Conservation (phyloP, 495 filamentous ascomycete species). For the Neurospora sp. region DNA sequence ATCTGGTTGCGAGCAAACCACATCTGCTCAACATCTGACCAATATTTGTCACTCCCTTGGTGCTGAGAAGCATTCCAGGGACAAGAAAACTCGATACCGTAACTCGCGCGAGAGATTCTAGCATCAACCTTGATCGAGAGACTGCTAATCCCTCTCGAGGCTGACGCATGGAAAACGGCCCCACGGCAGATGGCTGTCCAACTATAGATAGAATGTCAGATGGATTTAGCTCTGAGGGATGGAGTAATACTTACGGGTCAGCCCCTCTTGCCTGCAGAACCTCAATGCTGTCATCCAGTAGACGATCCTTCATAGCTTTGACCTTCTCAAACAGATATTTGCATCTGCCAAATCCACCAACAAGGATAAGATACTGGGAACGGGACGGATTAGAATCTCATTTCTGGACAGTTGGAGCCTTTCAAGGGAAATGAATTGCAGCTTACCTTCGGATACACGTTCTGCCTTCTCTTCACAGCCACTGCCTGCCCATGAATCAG, state of each 20-base stretch:
- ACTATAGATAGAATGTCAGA: background rate
- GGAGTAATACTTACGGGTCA: background rate
- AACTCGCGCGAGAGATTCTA: constrained; percentile 1
- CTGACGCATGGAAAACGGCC: background rate
- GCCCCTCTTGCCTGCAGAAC: constrained; percentile 4
- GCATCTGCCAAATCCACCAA: constrained; percentile 7
- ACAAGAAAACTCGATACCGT: rapidly evolving
- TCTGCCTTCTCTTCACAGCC: background rate
- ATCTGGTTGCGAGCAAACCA: background rate
- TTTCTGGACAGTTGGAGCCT: too few species aligned
- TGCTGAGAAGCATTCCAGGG: background rate
- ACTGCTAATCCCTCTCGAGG: background rate
- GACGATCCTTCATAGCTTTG: background rate
- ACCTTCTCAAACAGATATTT: constrained; percentile 1
- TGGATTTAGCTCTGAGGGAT: too few species aligned
- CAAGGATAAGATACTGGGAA: constrained; percentile 3
- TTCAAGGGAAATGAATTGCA: background rate
- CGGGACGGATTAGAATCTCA: too few species aligned
- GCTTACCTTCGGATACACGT: constrained; percentile 1
- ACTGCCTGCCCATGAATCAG: background rate
- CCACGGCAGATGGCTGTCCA: constrained; percentile 1
- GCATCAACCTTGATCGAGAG: background rate
- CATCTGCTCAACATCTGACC: background rate
- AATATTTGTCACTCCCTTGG: background rate
- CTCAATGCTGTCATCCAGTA: background rate